Conservation (phyloP, 2,329 filamentous ascomycete species). For the Ceratocystis cubensis region DNA sequence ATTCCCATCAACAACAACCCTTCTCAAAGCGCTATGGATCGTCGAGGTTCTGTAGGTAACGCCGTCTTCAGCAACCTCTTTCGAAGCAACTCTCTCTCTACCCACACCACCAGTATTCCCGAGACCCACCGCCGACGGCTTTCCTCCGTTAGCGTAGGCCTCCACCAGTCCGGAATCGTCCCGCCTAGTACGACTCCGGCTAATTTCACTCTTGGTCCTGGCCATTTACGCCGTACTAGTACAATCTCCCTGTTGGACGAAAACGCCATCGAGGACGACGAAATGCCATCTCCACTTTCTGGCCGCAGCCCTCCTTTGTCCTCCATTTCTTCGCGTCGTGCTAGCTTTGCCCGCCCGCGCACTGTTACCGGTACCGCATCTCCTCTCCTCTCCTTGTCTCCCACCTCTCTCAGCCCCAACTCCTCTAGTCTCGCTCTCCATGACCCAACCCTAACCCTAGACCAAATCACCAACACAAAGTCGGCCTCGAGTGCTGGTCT, state of each 20-base stretch:
- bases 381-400: slow-evolving; percentile 8
- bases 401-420: background rate
- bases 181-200: slow-evolving; percentile 39
- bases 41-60: slow-evolving; percentile 45
- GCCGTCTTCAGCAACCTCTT: slow-evolving; percentile 48
- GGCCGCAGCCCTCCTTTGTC: slow-evolving; percentile 14
- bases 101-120: slow-evolving; percentile 34
- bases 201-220: slow-evolving; percentile 17
- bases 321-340: slow-evolving; percentile 15
- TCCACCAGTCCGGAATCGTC: slow-evolving; percentile 1
- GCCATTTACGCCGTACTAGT: slow-evolving; percentile 48
- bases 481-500: slow-evolving; percentile 14
- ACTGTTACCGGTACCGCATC: slow-evolving; percentile 19
- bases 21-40: slow-evolving; percentile 29
- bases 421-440: background rate
- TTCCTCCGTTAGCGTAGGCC: slow-evolving; percentile 17
- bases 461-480: slow-evolving; percentile 10
- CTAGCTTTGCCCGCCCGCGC: slow-evolving; percentile 18
- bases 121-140: slow-evolving; percentile 54
- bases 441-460: background rate
- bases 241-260: slow-evolving; percentile 60
- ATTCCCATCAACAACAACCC: slow-evolving; percentile 27
- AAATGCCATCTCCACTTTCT: slow-evolving; percentile 31
- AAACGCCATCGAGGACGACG: slow-evolving; percentile 58
- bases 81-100: slow-evolving; percentile 41